Evolutionary conservation across 805 yeast genomes (phyloP), one percentile per base, ranked within the genome.

Genomic region (Cyberlindnera lachancei): DNA sequence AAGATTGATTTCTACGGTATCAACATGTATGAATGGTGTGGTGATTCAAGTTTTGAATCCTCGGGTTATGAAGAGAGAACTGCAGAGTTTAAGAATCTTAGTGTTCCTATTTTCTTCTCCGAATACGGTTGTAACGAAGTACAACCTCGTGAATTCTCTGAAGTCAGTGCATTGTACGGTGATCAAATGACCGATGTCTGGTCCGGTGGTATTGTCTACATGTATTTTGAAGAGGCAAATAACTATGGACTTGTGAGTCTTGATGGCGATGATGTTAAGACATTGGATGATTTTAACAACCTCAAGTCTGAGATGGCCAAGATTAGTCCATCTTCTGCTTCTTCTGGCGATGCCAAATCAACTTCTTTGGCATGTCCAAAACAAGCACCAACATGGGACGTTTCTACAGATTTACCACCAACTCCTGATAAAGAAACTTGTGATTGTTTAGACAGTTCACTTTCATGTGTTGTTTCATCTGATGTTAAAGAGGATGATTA

Each of bases 131-230:
- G 95, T 67, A 86, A 83, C 55, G 64, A 63, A 14, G 72, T 67
- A 25, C 63, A 66, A 50, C 95, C 95, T 40, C 74, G 95, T 59
- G 63, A 68, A 48, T 85, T 85, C 63, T 66, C 77, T 22, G 95
- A 85, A 54, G 83, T 85, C 38, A 69, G 64, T 12, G 70, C 87
- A 5, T 56, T 85, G 7, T 85, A 68, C 62, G 59, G 76, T 20
- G 64, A 59, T 40, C 61, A 82, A 18, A 85, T 85, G 95, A 79
- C 92, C 30, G 82, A 74, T 50, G 88, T 85, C 32, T 86, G 94
- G 92, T 83, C 94, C 25, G 95, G 95, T 54, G 95, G 95, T 59
- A 82, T 85, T 48, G 90, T 83, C 33, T 85, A 86, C 70, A 83
- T 83, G 92, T 85, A 83, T 64, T 82, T 79, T 56, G 75, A 86